Base-by-base conservation (phyloP, 1,139 yeast genomes). In the Hyphopichia burtonii region DNA sequence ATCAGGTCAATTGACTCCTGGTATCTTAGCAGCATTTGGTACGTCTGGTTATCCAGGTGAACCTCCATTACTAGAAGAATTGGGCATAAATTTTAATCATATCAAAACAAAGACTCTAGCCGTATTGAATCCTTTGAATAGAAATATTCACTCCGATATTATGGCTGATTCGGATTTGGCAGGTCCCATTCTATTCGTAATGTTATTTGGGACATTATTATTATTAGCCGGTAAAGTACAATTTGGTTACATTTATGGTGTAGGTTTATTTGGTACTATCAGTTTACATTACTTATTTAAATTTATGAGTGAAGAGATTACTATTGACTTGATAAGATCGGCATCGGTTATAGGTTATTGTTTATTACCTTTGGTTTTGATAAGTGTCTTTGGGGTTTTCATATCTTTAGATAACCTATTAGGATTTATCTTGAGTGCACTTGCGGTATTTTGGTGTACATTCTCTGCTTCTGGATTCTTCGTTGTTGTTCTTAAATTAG, bases 301-400 rank as follows among this genome's bases (percentile, higher is more conserved):
- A 61, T 73, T 90, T 49, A 93, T 93, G 99, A 82, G 91, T 51
- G 63, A 61, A 41, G 76, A 71, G 18, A 71, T 63, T 42, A 71
- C 78, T 41, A 76, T 87, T 43, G 94, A 86, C 51, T 73, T 88
- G 53, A 67, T 80, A 31, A 75, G 91, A 48, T 85, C 95, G 0
- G 96, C 97, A 9, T 86, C 96, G 7, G 96, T 93, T 11, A 74
- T 93, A 44, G 99, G 99, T 2, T 93, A 93, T 66, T 91, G 98
- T 58, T 72, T 94, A 55, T 71, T 93, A 45, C 99, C 99, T 1
- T 71, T 94, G 48, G 97, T 93, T 23, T 76, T 86, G 41, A 74
- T 89, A 33, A 81, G 96, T 53, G 85, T 84, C 1, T 53, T 85
- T 28, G 95, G 95, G 2, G 86, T 91, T 6, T 74, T 86, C 40